phyloP scores from a whole-genome alignment of 495 filamentous ascomycete genomes.

The Daldinia childiae region DNA sequence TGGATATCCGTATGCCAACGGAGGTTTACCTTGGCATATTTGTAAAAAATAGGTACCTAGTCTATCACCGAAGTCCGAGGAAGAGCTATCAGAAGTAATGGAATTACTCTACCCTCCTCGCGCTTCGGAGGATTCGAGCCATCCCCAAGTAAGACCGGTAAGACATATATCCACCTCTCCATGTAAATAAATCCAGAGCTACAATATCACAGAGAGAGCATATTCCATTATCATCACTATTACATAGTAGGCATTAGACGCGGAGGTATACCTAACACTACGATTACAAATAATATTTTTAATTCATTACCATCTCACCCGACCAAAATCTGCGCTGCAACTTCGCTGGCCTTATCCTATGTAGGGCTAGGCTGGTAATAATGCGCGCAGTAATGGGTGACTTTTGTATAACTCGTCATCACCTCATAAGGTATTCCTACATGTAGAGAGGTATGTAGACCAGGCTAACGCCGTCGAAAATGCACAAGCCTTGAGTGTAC shows the following conservation, averaged over 20 bases:
- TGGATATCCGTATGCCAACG: too few species aligned
- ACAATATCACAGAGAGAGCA: background rate
- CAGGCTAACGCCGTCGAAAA: slow-evolving; percentile 28
- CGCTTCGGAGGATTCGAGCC: background rate
- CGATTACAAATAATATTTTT: background rate
- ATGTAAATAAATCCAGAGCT: too few species aligned
- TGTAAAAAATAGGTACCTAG: too few species aligned
- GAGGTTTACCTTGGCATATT: too few species aligned
- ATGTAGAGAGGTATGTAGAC: background rate
- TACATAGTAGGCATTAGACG: background rate
- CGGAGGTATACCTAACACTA: background rate
- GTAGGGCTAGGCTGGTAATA: background rate
- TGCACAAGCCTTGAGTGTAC: slow-evolving; percentile 28
- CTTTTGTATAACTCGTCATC: background rate
- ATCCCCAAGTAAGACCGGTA: background rate
- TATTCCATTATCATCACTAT: background rate
- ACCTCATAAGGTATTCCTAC: background rate
- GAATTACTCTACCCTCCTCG: background rate
- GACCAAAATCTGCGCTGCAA: background rate
- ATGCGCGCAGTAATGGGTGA: background rate
- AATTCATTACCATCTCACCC: background rate
- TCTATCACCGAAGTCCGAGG: background rate
- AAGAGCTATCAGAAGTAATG: background rate
- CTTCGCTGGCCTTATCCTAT: background rate
- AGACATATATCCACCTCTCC: background rate